Evolutionary conservation across 2,329 filamentous ascomycete species (phyloP), one percentile per base, ranked within the genome.

Genomic region (Cladosporium sp.): DNA sequence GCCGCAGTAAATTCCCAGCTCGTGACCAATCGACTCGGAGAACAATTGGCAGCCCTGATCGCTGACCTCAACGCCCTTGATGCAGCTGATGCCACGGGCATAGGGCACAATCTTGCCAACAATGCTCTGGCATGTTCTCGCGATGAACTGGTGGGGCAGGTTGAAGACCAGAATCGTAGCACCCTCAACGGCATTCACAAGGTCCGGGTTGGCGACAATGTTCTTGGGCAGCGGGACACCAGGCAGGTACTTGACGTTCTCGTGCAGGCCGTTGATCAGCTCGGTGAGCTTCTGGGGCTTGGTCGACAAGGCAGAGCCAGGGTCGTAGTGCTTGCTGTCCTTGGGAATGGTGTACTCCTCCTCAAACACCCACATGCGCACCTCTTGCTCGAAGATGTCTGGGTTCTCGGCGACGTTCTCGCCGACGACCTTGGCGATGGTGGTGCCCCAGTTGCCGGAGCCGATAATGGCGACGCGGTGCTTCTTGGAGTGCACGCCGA

Each of bases 301-400:
- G 62, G 84, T 81, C 68, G 83, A 82, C 36, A 82, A 68, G 47
- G 80, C 74, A 22, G 77, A 79, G 58, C 80, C 75, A 19, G 82
- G 69, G 66, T 89, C 81, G 79, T 91, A 91, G 76, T 91, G 82
- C 65, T 84, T 85, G 49, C 89, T 93, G 62, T 82, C 80, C 67
- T 87, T 81, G 12, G 89, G 77, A 40, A 96, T 79, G 56, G 83
- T 83, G 62, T 96, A 86, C 22, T 96, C 84, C 75, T 99, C 94
- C 76, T 99, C 94, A 71, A 86, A 97, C 69, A 99, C 95, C 94
- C 94, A 99, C 94, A 99, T 97, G 76, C 96, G 90, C 53, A 99
- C 91, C 61, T 91, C 80, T 72, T 87, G 79, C 70, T 97, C 90
- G 71, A 97, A 99, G 44, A 97, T 71, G 28, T 91, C 83, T 9